Evolutionary conservation across 1,139 yeast species (phyloP).

Genomic region (Geotrichum reessii): DNA sequence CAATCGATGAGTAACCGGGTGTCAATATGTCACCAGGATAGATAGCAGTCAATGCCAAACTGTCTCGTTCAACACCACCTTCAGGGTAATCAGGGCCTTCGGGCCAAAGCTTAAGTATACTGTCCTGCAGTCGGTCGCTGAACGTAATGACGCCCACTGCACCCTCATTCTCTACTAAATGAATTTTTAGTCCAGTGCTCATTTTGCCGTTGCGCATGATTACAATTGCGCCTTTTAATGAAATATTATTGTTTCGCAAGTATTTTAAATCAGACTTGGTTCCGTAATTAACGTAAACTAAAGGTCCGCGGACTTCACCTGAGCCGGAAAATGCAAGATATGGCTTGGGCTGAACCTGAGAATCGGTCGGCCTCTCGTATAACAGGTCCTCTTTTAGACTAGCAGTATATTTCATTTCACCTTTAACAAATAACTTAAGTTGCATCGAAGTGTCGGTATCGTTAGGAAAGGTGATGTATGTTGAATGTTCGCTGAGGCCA

Average conservation of each 20-base stretch:
- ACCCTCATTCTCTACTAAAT: constrained; percentile 47
- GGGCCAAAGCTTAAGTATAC: constrained; percentile 10
- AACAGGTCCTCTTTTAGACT: constrained; percentile 21
- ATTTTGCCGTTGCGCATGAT: constrained; percentile 57
- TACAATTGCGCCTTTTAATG: constrained; percentile 44
- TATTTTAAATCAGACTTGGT: constrained; percentile 48
- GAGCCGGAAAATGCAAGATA: constrained; percentile 65
- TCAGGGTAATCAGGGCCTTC: constrained; percentile 13
- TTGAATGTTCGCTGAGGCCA: constrained; percentile 46
- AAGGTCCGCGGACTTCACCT: constrained; percentile 50
- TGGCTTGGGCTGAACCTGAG: constrained; percentile 34
- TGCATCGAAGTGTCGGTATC: constrained; percentile 24
- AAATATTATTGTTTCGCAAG: constrained; percentile 39
- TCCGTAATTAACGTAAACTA: constrained; percentile 65
- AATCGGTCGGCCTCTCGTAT: constrained; percentile 21
- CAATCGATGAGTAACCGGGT: constrained; percentile 65
- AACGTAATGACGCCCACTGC: constrained; percentile 55
- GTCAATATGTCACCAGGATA: constrained; percentile 74
- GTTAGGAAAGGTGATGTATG: constrained; percentile 57
- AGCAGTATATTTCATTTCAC: constrained; percentile 10
- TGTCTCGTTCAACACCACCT: constrained; percentile 49
- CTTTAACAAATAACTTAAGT: constrained; percentile 21
- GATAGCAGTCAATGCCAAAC: constrained; percentile 60
- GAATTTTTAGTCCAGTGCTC: constrained; percentile 48
- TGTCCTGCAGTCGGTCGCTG: constrained; percentile 38